These are phyloP conservation scores for Alternaria alternata DNA, from an alignment of 2,329 filamentous ascomycete genomes.

Conservation along the genomic window DNA sequence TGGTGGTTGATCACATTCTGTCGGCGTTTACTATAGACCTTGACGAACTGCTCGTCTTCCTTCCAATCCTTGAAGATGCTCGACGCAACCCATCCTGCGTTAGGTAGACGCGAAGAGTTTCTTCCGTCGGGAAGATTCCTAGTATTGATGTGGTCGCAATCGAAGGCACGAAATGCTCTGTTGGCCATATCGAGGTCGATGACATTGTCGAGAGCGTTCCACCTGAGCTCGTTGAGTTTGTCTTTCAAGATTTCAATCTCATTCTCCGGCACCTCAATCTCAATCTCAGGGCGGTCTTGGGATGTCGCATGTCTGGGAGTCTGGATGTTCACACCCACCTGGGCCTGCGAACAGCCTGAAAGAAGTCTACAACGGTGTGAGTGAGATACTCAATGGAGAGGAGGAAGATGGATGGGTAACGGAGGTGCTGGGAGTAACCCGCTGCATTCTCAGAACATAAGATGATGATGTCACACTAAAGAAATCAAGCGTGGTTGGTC, in stretches of 20 bases:
- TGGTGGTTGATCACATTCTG: conserved; percentile 14
- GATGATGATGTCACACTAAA: no score
- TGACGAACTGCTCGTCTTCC: conserved; percentile 7
- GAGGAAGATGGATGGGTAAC: no score
- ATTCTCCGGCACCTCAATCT: neutral
- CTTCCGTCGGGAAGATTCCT: neutral
- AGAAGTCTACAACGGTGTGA: no score
- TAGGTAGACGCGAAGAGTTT: neutral
- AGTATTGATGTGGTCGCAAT: conserved; percentile 5
- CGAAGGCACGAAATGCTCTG: conserved; percentile 11
- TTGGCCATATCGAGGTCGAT: conserved; percentile 13
- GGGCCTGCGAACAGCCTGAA: no score
- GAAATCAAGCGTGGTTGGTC: no score
- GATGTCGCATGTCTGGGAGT: neutral
- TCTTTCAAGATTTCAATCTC: neutral
- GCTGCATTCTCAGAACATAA: no score
- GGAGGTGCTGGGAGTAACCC: no score
- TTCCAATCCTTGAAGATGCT: conserved; percentile 1
- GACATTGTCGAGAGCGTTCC: conserved; percentile 3
- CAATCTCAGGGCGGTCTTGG: neutral
- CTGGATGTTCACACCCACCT: no score
- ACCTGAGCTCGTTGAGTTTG: neutral
- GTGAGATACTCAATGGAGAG: no score
- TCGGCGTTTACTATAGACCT: conserved; percentile 4
- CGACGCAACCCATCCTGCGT: neutral